phyloP scores from a whole-genome alignment of 1,284 basidiomycete species.

The Psilocybe mexicana region DNA sequence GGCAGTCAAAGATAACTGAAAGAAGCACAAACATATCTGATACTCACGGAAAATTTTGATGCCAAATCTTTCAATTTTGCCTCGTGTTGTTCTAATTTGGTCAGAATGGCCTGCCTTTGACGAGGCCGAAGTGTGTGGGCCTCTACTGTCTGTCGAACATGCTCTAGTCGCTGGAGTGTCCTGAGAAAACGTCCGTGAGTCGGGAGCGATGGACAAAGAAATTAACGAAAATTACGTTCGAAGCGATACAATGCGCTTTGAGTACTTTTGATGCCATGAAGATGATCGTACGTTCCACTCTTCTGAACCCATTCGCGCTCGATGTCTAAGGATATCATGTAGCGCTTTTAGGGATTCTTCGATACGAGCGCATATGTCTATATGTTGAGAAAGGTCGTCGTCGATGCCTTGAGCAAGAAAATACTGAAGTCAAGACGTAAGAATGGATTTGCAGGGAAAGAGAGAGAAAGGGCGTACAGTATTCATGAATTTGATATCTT shows the following conservation, averaged over 20 bases:
- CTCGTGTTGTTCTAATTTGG: slow-evolving; percentile 37
- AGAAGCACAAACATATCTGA: neutral
- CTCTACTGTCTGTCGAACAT: slow-evolving; percentile 27
- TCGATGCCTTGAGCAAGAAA: slow-evolving; percentile 19
- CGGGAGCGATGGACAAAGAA: neutral
- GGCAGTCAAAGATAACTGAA: neutral
- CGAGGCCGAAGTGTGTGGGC: slow-evolving; percentile 26
- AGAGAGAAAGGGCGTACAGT: slow-evolving; percentile 19
- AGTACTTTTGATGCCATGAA: slow-evolving; percentile 35
- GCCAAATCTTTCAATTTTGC: slow-evolving; percentile 35
- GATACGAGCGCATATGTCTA: slow-evolving; percentile 25
- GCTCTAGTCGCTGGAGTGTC: slow-evolving; percentile 29
- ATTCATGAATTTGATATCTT: slow-evolving; percentile 25
- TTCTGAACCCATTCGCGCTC: slow-evolving; percentile 30
- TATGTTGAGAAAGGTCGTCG: slow-evolving; percentile 26
- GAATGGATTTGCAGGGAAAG: neutral
- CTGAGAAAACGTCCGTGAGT: slow-evolving; percentile 18
- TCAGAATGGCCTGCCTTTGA: slow-evolving; percentile 26
- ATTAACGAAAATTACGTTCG: slow-evolving; percentile 28
- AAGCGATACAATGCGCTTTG: slow-evolving; percentile 33
- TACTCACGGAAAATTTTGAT: slow-evolving; percentile 34
- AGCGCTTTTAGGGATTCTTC: slow-evolving; percentile 26
- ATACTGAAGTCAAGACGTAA: slow-evolving; percentile 8
- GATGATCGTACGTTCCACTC: slow-evolving; percentile 32
- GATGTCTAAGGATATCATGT: slow-evolving; percentile 24